A percentile compares a stretch with the other conserved stretches of the same genome.
phyloP scores from a whole-genome alignment of 169 alveolate genomes.

The Babesia ovis region DNA sequence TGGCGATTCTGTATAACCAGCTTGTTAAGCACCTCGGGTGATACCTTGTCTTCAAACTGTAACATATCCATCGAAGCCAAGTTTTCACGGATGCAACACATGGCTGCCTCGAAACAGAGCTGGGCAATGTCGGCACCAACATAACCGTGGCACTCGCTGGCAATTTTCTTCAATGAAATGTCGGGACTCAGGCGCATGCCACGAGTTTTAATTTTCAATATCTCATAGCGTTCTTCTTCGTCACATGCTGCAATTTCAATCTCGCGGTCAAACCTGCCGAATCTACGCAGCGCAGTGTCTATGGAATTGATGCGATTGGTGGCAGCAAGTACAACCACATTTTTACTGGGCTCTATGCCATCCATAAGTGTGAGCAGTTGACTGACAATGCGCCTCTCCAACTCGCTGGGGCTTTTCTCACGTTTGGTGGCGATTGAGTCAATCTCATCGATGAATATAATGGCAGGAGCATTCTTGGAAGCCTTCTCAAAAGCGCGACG shows the following conservation, averaged over 20 bases:
- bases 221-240: slow-evolving; percentile 87
- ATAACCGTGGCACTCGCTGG: slow-evolving; percentile 91
- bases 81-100: slow-evolving; percentile 76
- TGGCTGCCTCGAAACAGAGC: slow-evolving; percentile 88
- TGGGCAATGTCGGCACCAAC: slow-evolving; percentile 91
- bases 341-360: slow-evolving; percentile 70
- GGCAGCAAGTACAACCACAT: slow-evolving; percentile 90
- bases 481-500: slow-evolving; percentile 82
- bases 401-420: slow-evolving; percentile 77
- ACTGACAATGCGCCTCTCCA: slow-evolving; percentile 79
- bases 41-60: slow-evolving; percentile 64
- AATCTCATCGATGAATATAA: slow-evolving; percentile 90
- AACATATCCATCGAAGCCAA: slow-evolving; percentile 50
- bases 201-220: slow-evolving; percentile 83
- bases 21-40: slow-evolving; percentile 68
- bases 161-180: slow-evolving; percentile 82
- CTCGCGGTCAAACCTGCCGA: slow-evolving; percentile 87
- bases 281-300: slow-evolving; percentile 87
- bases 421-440: slow-evolving; percentile 89
- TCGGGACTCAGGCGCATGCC: slow-evolving; percentile 83
- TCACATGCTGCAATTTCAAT: slow-evolving; percentile 85
- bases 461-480: slow-evolving; percentile 73
- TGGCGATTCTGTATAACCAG: slow-evolving; percentile 75
- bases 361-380: slow-evolving; percentile 87
- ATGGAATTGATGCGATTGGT: slow-evolving; percentile 89